Percentiles rank a stretch among this genome's conserved stretches.
These are phyloP conservation scores for Chaetoceros tenuissimus DNA, from an alignment of 108 stramenopile species.

Conservation along the genomic window DNA sequence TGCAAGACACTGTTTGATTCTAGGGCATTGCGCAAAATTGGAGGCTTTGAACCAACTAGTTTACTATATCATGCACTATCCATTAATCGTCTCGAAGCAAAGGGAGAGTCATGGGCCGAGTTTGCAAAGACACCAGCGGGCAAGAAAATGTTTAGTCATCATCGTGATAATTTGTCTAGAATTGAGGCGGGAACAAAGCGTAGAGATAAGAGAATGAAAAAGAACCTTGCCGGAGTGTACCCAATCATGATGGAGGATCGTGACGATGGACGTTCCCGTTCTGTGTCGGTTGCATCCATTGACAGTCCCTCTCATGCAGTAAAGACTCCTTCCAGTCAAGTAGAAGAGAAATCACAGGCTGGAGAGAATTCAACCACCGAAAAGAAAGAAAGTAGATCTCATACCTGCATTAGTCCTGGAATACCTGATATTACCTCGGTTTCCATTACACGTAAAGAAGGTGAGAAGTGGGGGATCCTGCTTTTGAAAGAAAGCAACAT, in stretches of 20 bases:
- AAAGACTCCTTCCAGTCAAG: too few species aligned
- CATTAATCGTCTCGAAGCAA: slow-evolving; percentile 17
- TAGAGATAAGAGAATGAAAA: slow-evolving; percentile 3
- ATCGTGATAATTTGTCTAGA: not conserved
- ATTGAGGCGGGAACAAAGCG: slow-evolving; percentile 3
- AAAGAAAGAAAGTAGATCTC: not conserved
- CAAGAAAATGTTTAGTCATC: slow-evolving; percentile 9
- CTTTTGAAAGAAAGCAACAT: slow-evolving; percentile 6
- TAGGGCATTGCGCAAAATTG: slow-evolving; percentile 24
- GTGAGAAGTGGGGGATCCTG: slow-evolving; percentile 6
- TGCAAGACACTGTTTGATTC: slow-evolving; percentile 22
- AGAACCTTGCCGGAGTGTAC: not conserved
- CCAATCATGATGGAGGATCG: too few species aligned
- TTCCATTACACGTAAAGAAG: slow-evolving; percentile 1
- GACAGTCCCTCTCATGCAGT: too few species aligned
- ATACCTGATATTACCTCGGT: not conserved
- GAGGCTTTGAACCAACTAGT: slow-evolving; percentile 30
- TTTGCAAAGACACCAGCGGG: slow-evolving; percentile 23
- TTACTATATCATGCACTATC: slow-evolving; percentile 29
- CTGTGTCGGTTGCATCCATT: slow-evolving; percentile 7
- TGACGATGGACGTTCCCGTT: slow-evolving; percentile 2
- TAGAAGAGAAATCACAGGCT: not conserved
- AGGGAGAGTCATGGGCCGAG: slow-evolving; percentile 18
- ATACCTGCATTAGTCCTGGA: not conserved
- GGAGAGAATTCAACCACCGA: not conserved